These are phyloP conservation scores for Chaetomium cochliodes DNA, from an alignment of 495 filamentous ascomycete genomes.

Conservation along the genomic window DNA sequence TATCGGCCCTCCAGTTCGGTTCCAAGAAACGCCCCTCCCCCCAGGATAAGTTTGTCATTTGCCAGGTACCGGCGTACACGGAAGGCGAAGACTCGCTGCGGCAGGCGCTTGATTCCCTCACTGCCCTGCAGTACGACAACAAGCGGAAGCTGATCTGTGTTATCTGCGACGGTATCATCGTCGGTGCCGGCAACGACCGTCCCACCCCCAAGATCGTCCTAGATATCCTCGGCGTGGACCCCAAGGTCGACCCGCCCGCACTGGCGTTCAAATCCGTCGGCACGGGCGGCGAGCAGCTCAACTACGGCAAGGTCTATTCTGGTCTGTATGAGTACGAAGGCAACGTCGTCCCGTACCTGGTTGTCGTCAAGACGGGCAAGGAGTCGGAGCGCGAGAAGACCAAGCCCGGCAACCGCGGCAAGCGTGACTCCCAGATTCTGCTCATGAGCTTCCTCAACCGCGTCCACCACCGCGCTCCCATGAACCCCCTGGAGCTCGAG, in stretches of 20 bases:
- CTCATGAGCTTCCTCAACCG: slow-evolving; percentile 90
- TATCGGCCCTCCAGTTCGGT: slow-evolving; percentile 91
- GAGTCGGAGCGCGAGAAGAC: slow-evolving; percentile 88
- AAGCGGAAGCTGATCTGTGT: slow-evolving; percentile 93
- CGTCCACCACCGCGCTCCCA: slow-evolving; percentile 87
- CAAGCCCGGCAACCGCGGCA: slow-evolving; percentile 96
- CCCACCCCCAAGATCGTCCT: slow-evolving; percentile 97
- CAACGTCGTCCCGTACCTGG: slow-evolving; percentile 93
- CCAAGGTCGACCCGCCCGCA: slow-evolving; percentile 92
- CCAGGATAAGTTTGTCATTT: slow-evolving; percentile 98
- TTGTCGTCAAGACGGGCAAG: slow-evolving; percentile 95
- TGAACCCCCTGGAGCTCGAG: slow-evolving; percentile 94
- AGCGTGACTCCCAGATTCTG: slow-evolving; percentile 92
- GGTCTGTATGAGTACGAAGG: slow-evolving; percentile 97
- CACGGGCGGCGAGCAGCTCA: slow-evolving; percentile 85
- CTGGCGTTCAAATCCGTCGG: slow-evolving; percentile 90
- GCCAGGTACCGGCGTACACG: slow-evolving; percentile 95
- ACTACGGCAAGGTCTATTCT: slow-evolving; percentile 98
- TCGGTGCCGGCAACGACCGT: slow-evolving; percentile 92
- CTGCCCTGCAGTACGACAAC: slow-evolving; percentile 93
- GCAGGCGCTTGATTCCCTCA: slow-evolving; percentile 90
- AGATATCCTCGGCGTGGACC: slow-evolving; percentile 95
- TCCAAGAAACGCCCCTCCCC: slow-evolving; percentile 83
- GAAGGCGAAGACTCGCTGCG: slow-evolving; percentile 93
- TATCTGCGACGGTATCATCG: slow-evolving; percentile 93